Percentiles rank a stretch among this genome's conserved stretches.
Evolutionary conservation across 2,329 filamentous ascomycete species (phyloP).

Genomic region (Diaporthe aspalathi): DNA sequence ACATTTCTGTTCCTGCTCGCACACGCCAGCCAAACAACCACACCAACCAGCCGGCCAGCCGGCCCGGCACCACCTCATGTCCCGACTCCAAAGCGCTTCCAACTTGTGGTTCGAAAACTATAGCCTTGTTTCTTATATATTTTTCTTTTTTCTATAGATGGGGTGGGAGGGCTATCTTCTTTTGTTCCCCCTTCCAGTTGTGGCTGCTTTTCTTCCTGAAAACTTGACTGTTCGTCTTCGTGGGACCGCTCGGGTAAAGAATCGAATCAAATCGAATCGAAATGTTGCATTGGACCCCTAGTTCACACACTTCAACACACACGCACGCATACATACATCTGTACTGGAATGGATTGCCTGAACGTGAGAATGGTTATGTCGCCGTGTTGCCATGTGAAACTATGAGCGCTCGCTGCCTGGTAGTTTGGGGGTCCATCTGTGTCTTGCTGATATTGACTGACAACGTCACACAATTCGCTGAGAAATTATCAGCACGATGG

Average conservation of each 20-base stretch:
- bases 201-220: neutral
- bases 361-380: neutral
- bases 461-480: neutral
- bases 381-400: neutral
- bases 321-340: too few species aligned
- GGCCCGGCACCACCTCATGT: neutral
- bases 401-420: too few species aligned
- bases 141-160: constrained; percentile 20
- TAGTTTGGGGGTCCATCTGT: neutral
- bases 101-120: constrained; percentile 8
- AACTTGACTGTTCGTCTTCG: neutral
- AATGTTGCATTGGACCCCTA: constrained; percentile 9
- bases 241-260: neutral
- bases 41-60: neutral
- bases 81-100: neutral
- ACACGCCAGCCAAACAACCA: neutral
- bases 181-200: too few species aligned
- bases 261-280: constrained; percentile 10
- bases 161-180: constrained; percentile 6
- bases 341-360: neutral
- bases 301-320: neutral
- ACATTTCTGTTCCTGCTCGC: too few species aligned
- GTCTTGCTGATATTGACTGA: constrained; percentile 3
- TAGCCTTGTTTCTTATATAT: neutral
- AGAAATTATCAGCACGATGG: neutral